Conservation (phyloP, 2,329 filamentous ascomycete species). For the Anthostomella pinea region DNA sequence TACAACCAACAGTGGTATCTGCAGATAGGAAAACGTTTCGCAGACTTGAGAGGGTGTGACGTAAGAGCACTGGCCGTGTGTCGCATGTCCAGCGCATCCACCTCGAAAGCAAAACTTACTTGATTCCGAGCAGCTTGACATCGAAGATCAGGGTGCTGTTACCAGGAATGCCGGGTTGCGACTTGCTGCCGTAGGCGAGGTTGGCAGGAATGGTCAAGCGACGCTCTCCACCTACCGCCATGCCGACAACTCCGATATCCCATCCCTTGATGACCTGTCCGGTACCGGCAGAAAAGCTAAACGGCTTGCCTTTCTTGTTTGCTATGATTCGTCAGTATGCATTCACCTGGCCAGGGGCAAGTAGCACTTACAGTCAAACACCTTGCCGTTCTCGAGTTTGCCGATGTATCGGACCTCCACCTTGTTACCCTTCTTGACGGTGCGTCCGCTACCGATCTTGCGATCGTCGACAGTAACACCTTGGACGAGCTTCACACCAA, state of each 20-base stretch:
- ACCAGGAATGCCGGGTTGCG: constrained; percentile 77
- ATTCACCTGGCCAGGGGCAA: neutral
- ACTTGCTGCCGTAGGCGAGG: constrained; percentile 85
- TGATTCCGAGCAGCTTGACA: constrained; percentile 80
- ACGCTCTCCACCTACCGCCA: constrained; percentile 91
- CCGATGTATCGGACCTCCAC: constrained; percentile 97
- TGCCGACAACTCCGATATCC: constrained; percentile 92
- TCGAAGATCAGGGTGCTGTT: constrained; percentile 95
- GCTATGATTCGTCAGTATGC: constrained; percentile 47
- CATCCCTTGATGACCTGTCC: constrained; percentile 98
- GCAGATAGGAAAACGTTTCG: constrained; percentile 15
- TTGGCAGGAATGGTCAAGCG: constrained; percentile 84
- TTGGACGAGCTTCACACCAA: constrained; percentile 75
- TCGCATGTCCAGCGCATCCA: constrained; percentile 4
- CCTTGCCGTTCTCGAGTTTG: constrained; percentile 90
- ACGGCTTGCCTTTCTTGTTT: constrained; percentile 99
- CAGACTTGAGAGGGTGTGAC: constrained; percentile 4
- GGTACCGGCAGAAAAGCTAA: constrained; percentile 89
- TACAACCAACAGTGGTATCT: constrained; percentile 30
- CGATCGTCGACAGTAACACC: constrained; percentile 95
- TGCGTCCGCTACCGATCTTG: constrained; percentile 81
- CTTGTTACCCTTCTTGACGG: constrained; percentile 84
- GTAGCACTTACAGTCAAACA: constrained; percentile 77
- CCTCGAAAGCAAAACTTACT: constrained; percentile 49
- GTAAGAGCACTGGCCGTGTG: too few species aligned